These are phyloP conservation scores for Jatropha multifida DNA, from an alignment of 441 rosid species.

Conservation along the genomic window DNA sequence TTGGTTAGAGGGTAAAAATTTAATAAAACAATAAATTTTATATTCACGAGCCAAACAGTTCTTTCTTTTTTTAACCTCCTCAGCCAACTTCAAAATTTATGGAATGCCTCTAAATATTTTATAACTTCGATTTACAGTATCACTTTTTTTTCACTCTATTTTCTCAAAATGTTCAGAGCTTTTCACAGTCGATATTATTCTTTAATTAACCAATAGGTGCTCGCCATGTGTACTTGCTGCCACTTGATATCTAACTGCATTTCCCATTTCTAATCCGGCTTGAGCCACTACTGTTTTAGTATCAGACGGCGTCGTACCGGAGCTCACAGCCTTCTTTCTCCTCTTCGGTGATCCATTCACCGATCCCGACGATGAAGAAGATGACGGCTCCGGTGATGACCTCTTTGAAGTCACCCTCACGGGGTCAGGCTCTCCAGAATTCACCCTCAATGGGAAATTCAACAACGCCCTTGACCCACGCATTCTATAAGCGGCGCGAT, in stretches of 20 bases:
- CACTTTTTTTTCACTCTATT: background rate
- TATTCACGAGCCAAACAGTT: conserved; percentile 24
- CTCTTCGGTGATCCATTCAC: conserved; percentile 54
- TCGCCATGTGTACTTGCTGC: conserved; percentile 37
- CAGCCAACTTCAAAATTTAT: conserved; percentile 15
- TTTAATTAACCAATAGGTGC: conserved; percentile 31
- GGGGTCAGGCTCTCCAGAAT: conserved; percentile 94
- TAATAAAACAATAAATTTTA: conserved; percentile 4
- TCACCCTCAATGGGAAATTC: conserved; percentile 82
- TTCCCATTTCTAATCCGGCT: conserved; percentile 34
- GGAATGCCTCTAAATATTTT: background rate
- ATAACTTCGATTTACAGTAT: background rate
- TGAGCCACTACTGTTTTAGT: conserved; percentile 16
- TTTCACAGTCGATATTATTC: conserved; percentile 5
- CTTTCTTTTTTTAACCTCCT: background rate
- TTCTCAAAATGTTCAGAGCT: background rate
- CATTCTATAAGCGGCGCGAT: conserved; percentile 90
- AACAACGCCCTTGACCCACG: conserved; percentile 88
- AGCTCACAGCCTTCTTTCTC: conserved; percentile 40
- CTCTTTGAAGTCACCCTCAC: conserved; percentile 79
- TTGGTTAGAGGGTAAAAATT: background rate
- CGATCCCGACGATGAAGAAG: conserved; percentile 36
- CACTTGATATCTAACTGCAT: conserved; percentile 29
- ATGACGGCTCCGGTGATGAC: conserved; percentile 43
- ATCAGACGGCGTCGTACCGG: background rate